Evolutionary conservation across 2,329 filamentous ascomycete species (phyloP), one percentile per base, ranked within the genome.

Genomic region (Fusarium transvaalense): DNA sequence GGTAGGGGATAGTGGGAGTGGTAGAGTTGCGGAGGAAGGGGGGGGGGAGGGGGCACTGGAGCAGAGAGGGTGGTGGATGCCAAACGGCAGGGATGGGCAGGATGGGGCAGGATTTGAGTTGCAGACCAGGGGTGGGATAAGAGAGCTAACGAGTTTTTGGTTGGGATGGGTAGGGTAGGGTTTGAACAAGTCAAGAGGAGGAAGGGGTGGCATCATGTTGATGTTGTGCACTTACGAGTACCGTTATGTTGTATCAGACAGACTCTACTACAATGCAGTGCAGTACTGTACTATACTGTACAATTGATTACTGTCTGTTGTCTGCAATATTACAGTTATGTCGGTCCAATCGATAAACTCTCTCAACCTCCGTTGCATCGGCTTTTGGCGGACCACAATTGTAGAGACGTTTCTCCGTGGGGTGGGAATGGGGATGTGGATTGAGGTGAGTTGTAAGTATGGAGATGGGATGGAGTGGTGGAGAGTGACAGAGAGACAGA

Each of bases 61-160:
- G n/a, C n/a, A 35, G 53, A 51, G 29, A 9, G 34, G 56, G 58
- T 63, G 60, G 60, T 73, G 61, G 68, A 66, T 71, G 66, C 64
- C 51, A 66, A 68, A 51, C 52, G 64, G 48, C 55, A 66, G 52
- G 69, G 65, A 61, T 70, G 47, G 43, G 51, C 59, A 51, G 50
- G 52, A 63, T 66, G 65, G 46, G 64, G 61, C 61, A 68, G 56
- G 66, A 62, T 66, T 68, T 65, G 61, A 64, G 61, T 64, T 64
- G 60, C 52, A 64, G 59, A 23, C 61, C 60, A 64, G 61, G 61
- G 66, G 61, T 69, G 58, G 53, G 57, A 51, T 17, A 32, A 38
- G 56, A 63, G 35, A 34, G 37, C 59, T 67, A 64, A 52, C 52
- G 59, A 58, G 59, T 19, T 62, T 63, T 56, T 61, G 56, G 56